phyloP scores from a whole-genome alignment of 1,139 yeast genomes.

The Pichia sp. region DNA sequence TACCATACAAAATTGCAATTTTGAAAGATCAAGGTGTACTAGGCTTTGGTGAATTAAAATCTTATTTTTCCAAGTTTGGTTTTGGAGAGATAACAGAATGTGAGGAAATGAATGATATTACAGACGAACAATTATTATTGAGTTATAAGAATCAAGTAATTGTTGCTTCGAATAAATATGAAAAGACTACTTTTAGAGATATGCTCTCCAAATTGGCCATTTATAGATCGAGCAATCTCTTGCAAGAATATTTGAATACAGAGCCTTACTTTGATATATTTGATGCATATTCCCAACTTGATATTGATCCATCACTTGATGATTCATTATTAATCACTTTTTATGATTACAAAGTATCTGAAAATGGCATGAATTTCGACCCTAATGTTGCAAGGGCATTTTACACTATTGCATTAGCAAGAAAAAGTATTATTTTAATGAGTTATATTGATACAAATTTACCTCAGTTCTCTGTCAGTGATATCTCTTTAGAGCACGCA shows the following conservation, averaged over 20 bases:
- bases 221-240: slow-evolving; percentile 37
- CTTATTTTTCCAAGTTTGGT: slow-evolving; percentile 50
- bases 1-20: slow-evolving; percentile 48
- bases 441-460: slow-evolving; percentile 42
- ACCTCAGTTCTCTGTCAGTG: slow-evolving; percentile 29
- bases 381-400: slow-evolving; percentile 41
- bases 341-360: slow-evolving; percentile 54
- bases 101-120: slow-evolving; percentile 20
- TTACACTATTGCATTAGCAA: slow-evolving; percentile 49
- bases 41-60: slow-evolving; percentile 54
- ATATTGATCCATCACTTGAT: slow-evolving; percentile 60
- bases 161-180: slow-evolving; percentile 20
- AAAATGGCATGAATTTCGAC: slow-evolving; percentile 28
- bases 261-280: slow-evolving; percentile 47
- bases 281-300: slow-evolving; percentile 57
- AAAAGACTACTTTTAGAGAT: slow-evolving; percentile 29
- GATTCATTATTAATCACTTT: slow-evolving; percentile 73
- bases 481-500: slow-evolving; percentile 31
- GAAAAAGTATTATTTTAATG: slow-evolving; percentile 43
- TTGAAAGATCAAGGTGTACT: slow-evolving; percentile 51
- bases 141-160: slow-evolving; percentile 24
- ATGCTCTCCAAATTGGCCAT: slow-evolving; percentile 40
- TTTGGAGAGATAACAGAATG: slow-evolving; percentile 30
- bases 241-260: slow-evolving; percentile 42
- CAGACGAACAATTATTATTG: slow-evolving; percentile 24